Evolutionary conservation across 148 eudicot genomes (phyloP).

Genomic region (Linanthus parryae): DNA sequence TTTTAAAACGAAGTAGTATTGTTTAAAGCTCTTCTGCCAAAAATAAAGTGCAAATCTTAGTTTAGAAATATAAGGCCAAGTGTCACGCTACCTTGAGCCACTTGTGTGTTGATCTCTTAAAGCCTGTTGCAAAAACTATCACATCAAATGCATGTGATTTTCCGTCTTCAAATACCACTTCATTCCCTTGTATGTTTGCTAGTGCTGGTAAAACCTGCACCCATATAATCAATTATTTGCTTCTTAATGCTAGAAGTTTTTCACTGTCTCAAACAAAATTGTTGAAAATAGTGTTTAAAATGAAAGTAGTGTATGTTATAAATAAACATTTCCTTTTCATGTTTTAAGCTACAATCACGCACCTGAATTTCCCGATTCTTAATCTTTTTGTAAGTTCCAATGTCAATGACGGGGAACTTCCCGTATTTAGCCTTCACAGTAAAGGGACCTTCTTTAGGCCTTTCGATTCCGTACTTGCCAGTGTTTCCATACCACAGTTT

Average conservation of each 20-base stretch:
- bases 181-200: slow-evolving; percentile 28
- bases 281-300: background rate
- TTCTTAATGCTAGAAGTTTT: too few species aligned
- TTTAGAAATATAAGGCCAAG: too few species aligned
- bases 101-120: slow-evolving; percentile 27
- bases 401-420: slow-evolving; percentile 64
- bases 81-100: slow-evolving; percentile 55
- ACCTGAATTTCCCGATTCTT: slow-evolving; percentile 67
- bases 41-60: too few species aligned
- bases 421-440: slow-evolving; percentile 44
- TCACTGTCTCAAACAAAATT: background rate
- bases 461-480: slow-evolving; percentile 46
- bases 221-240: too few species aligned
- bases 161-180: slow-evolving; percentile 35
- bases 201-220: slow-evolving; percentile 49
- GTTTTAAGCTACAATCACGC: too few species aligned
- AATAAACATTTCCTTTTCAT: background rate
- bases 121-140: slow-evolving; percentile 62
- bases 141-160: slow-evolving; percentile 33
- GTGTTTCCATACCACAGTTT: slow-evolving; percentile 53
- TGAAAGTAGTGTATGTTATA: background rate
- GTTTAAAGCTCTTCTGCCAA: too few species aligned
- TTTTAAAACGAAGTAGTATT: too few species aligned
- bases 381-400: slow-evolving; percentile 54
- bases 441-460: slow-evolving; percentile 74